A percentile compares a stretch with the other conserved stretches of the same genome.
phyloP scores from a whole-genome alignment of 257 asterid species.

The Voacanga thouarsii region DNA sequence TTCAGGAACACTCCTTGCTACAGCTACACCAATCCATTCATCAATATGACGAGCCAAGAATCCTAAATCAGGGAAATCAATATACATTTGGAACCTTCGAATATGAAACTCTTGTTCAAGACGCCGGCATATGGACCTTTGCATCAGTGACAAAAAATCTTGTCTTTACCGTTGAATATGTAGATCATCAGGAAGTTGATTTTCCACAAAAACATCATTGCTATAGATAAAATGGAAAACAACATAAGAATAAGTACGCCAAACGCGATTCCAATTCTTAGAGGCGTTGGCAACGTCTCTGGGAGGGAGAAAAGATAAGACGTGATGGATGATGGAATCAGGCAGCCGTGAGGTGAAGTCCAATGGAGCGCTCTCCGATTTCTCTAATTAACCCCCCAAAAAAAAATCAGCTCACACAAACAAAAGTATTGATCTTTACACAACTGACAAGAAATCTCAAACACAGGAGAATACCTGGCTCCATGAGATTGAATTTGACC shows the following conservation, averaged over 20 bases:
- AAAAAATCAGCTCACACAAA: background rate
- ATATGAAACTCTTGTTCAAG: background rate
- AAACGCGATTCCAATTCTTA: constrained; percentile 4
- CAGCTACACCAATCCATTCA: background rate
- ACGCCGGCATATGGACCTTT: background rate
- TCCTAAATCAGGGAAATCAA: constrained; percentile 3
- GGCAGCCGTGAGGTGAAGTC: constrained; percentile 13
- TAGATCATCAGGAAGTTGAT: background rate
- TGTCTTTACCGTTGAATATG: background rate
- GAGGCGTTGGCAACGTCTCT: constrained; percentile 15
- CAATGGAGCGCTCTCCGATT: background rate
- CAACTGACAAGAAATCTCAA: background rate
- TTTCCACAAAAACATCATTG: background rate
- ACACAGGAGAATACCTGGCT: background rate
- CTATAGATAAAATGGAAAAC: background rate
- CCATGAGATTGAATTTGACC: background rate
- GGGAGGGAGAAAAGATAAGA: constrained; percentile 1
- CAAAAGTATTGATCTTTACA: background rate
- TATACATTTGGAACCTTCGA: constrained; percentile 10
- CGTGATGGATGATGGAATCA: constrained; percentile 10
- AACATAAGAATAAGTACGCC: constrained; percentile 3
- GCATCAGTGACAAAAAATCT: background rate
- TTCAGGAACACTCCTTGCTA: constrained; percentile 3
- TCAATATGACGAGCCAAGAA: background rate
- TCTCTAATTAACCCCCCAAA: background rate